A percentile compares a stretch with the other conserved stretches of the same genome.
Conservation (phyloP, 768 basidiomycete genomes). For the Leccinum incarnatum region DNA sequence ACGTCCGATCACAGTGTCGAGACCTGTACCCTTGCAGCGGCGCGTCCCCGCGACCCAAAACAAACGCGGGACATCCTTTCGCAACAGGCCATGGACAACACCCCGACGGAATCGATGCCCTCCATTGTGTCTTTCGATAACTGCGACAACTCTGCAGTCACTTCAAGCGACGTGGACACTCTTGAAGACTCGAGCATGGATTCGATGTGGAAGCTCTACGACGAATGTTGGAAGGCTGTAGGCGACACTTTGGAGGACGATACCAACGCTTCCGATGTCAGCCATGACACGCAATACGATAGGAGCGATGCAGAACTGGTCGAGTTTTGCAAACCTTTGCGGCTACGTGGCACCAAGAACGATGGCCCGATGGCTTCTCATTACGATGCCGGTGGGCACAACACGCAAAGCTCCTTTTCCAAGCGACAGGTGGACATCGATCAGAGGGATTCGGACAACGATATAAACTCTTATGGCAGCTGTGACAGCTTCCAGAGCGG, state of each 20-base stretch:
- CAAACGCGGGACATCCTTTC: too few relatives aligned
- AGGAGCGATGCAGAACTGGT: background rate
- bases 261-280: background rate
- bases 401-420: background rate
- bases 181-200: background rate
- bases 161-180: background rate
- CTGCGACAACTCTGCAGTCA: background rate
- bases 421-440: background rate
- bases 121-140: background rate
- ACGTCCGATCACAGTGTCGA: background rate
- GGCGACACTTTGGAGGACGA: background rate
- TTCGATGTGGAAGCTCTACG: constrained; percentile 13
- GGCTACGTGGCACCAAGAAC: background rate
- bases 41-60: too few relatives aligned
- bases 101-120: background rate
- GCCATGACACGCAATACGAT: background rate
- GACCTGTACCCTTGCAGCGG: background rate
- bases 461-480: background rate
- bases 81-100: background rate
- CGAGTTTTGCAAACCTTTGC: background rate
- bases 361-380: background rate
- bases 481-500: background rate
- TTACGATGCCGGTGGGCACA: background rate
- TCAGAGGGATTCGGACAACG: background rate
- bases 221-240: background rate